phyloP scores from a whole-genome alignment of 176 grass and related monocot species.

The Chrysopogon serrulatus region DNA sequence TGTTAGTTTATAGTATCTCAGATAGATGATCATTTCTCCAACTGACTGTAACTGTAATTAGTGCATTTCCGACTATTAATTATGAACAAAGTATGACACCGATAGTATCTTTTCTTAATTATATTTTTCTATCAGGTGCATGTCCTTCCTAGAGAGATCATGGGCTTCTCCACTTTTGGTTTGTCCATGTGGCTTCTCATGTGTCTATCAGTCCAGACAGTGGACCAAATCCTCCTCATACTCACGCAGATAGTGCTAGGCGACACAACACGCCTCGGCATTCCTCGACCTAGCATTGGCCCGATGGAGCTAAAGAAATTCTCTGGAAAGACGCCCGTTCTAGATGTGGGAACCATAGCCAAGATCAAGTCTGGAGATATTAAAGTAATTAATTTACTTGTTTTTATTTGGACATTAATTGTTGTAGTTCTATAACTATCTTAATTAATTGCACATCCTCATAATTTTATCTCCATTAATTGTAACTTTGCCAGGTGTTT shows the following conservation, averaged over 20 bases:
- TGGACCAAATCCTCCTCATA: slow-evolving; percentile 60
- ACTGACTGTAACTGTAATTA: slow-evolving; percentile 12
- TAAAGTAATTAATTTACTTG: slow-evolving; percentile 19
- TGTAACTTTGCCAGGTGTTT: slow-evolving; percentile 37
- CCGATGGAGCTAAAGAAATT: slow-evolving; percentile 64
- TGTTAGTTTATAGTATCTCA: slow-evolving; percentile 1
- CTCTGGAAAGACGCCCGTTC: slow-evolving; percentile 77
- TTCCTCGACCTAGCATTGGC: slow-evolving; percentile 60
- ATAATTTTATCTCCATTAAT: neutral
- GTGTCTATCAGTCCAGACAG: slow-evolving; percentile 34
- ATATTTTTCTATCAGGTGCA: slow-evolving; percentile 72
- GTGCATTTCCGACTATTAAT: neutral
- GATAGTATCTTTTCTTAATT: neutral
- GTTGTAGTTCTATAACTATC: neutral
- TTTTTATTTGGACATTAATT: neutral
- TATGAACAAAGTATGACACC: neutral
- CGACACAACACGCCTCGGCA: slow-evolving; percentile 46
- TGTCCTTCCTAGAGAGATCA: slow-evolving; percentile 72
- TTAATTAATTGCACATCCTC: neutral
- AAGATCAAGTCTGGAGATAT: slow-evolving; percentile 83
- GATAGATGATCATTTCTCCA: neutral
- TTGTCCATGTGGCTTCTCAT: slow-evolving; percentile 59
- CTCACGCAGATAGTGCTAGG: slow-evolving; percentile 48
- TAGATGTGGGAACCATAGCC: slow-evolving; percentile 72
- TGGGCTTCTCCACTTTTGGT: slow-evolving; percentile 74